These are phyloP conservation scores for Magnolia changhungtana DNA, from an alignment of 164 flowering plant species.

Conservation along the genomic window DNA sequence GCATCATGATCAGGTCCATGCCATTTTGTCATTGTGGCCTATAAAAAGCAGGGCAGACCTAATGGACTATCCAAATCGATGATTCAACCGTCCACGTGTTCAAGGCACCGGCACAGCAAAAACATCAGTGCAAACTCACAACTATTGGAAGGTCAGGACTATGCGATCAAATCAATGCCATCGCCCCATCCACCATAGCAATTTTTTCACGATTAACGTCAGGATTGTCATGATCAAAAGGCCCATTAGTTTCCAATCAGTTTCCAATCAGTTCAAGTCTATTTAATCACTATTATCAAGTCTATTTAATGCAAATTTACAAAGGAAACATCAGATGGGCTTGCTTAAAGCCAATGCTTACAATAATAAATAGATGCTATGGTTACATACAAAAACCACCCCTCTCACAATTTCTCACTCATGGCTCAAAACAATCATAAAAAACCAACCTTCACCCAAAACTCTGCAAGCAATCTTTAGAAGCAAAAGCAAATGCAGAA, in stretches of 20 bases:
- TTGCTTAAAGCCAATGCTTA: neutral
- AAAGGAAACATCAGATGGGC: neutral
- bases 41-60: too few species aligned
- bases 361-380: neutral
- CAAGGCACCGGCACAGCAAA: too few species aligned
- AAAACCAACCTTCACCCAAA: neutral
- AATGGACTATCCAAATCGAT: too few species aligned
- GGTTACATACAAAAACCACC: neutral
- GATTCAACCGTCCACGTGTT: too few species aligned
- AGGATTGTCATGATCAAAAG: too few species aligned
- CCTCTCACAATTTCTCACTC: neutral
- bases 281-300: too few species aligned
- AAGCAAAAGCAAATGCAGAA: neutral
- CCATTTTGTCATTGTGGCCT: too few species aligned
- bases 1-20: too few species aligned
- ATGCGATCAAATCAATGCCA: too few species aligned
- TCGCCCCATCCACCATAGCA: neutral
- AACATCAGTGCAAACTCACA: too few species aligned
- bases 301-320: neutral
- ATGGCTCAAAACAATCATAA: neutral
- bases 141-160: too few species aligned
- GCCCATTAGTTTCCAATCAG: neutral
- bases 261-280: neutral
- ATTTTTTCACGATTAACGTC: neutral
- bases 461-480: neutral